phyloP scores from a whole-genome alignment of 108 stramenopile genomes.

The Bacterosira constricta region DNA sequence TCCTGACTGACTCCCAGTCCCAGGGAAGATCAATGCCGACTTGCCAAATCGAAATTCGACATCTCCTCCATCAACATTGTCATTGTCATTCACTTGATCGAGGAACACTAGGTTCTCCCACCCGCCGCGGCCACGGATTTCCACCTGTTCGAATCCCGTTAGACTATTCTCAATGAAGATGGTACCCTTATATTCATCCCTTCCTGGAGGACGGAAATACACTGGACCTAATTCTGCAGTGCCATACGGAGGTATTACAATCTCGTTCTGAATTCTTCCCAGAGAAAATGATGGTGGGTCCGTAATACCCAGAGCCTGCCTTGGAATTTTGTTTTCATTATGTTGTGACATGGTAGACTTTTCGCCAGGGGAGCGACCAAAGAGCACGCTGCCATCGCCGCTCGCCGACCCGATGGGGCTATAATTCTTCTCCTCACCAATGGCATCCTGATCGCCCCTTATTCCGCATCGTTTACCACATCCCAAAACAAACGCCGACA shows the following conservation, averaged over 20 bases:
- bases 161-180: conserved; percentile 81
- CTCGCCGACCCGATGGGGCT: conserved; percentile 79
- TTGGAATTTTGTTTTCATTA: conserved; percentile 37
- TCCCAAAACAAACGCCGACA: conserved; percentile 65
- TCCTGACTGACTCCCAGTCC: conserved; percentile 25
- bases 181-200: conserved; percentile 57
- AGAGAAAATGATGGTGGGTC: conserved; percentile 75
- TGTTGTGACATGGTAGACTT: background rate
- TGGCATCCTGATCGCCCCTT: conserved; percentile 40
- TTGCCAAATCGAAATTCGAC: conserved; percentile 74
- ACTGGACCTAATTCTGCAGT: conserved; percentile 75
- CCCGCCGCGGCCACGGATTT: conserved; percentile 57
- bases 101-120: conserved; percentile 75
- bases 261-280: conserved; percentile 61
- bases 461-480: conserved; percentile 75
- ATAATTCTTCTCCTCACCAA: conserved; percentile 33
- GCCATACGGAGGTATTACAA: conserved; percentile 76
- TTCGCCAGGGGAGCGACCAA: conserved; percentile 43
- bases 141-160: conserved; percentile 78
- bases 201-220: conserved; percentile 75
- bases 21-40: conserved; percentile 69
- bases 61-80: conserved; percentile 55
- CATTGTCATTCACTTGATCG: conserved; percentile 47
- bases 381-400: conserved; percentile 52
- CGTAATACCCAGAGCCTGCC: conserved; percentile 10